Conservation (phyloP, 108 stramenopile genomes). For the Seminavis robusta region DNA sequence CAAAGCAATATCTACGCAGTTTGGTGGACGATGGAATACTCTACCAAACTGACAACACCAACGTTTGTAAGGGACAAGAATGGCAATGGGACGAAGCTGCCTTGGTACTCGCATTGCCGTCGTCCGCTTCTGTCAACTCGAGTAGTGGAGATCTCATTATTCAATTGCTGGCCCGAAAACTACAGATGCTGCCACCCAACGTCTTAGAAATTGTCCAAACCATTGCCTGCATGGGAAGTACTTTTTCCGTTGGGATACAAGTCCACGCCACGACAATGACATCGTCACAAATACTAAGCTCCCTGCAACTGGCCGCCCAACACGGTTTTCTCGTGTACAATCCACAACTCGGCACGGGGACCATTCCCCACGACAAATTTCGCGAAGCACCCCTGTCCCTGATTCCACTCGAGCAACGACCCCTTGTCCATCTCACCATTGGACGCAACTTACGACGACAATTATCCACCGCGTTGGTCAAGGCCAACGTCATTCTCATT, state of each 20-base stretch:
- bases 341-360: conserved; percentile 25
- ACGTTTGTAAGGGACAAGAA: too few relatives aligned
- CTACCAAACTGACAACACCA: not conserved
- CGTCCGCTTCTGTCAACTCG: not conserved
- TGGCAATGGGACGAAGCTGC: conserved; percentile 15
- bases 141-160: conserved; percentile 5
- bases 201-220: conserved; percentile 15
- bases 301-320: conserved; percentile 2
- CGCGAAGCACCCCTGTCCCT: conserved; percentile 30
- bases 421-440: conserved; percentile 14
- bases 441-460: not conserved
- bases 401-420: conserved; percentile 18
- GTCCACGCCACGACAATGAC: too few relatives aligned
- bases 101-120: not conserved
- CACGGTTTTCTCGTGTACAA: too few relatives aligned
- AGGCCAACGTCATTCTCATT: conserved; percentile 3
- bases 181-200: too few relatives aligned
- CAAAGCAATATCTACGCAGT: conserved; percentile 19
- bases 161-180: too few relatives aligned
- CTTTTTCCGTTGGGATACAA: conserved; percentile 31
- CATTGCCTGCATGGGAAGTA: conserved; percentile 37
- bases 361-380: conserved; percentile 32
- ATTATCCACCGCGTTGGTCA: not conserved
- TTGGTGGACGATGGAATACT: conserved; percentile 11
- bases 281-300: not conserved